These are phyloP conservation scores for Phytophthora sp. DNA, from an alignment of 352 stramenopile species.

Conservation along the genomic window DNA sequence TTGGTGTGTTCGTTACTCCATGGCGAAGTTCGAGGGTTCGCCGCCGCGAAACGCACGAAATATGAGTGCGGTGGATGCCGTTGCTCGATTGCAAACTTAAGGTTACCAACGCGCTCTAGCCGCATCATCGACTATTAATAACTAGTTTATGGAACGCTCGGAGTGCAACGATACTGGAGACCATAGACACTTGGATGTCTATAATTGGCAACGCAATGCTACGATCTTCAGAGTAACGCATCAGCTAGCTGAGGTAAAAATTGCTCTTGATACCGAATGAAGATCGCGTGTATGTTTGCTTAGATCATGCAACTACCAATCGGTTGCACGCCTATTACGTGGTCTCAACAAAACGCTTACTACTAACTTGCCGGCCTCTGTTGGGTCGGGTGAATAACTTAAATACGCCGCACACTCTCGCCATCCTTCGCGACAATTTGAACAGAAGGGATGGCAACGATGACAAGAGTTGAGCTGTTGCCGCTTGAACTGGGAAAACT, in stretches of 20 bases:
- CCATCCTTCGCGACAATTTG: conserved; percentile 21
- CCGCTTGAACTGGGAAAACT: conserved; percentile 16
- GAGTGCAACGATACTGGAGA: conserved; percentile 18
- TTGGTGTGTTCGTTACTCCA: conserved; percentile 7
- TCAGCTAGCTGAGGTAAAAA: too few relatives aligned
- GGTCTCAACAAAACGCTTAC: conserved; percentile 46
- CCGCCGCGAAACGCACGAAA: too few relatives aligned
- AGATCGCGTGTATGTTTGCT: conserved; percentile 34
- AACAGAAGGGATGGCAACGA: conserved; percentile 30
- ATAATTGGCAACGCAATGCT: neutral
- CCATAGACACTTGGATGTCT: conserved; percentile 1
- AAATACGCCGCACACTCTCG: conserved; percentile 49
- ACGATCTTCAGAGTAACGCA: too few relatives aligned
- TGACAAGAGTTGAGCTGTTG: conserved; percentile 13
- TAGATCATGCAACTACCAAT: conserved; percentile 46
- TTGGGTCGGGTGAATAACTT: conserved; percentile 49
- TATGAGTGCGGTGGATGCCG: conserved; percentile 26
- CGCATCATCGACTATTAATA: conserved; percentile 14
- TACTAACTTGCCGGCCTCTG: conserved; percentile 44
- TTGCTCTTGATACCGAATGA: conserved; percentile 26
- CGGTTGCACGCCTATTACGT: conserved; percentile 36
- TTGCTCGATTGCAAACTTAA: conserved; percentile 25
- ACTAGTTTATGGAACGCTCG: too few relatives aligned
- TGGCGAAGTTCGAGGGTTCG: conserved; percentile 8
- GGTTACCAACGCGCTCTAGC: conserved; percentile 6